Conservation (phyloP, 1,139 yeast genomes). For the Waltiozyma sp. region DNA sequence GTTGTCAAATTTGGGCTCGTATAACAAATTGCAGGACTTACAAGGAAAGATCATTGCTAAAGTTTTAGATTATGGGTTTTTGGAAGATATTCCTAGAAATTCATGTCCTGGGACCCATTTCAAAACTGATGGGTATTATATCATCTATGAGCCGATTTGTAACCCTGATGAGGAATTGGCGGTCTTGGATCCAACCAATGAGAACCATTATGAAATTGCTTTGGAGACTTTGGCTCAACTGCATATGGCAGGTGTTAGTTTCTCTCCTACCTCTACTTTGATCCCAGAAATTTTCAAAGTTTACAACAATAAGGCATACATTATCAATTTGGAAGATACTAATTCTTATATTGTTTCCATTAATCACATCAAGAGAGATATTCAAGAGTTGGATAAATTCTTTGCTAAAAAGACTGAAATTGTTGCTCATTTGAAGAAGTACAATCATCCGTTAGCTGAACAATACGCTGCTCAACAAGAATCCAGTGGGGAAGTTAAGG, state of each 20-base stretch:
- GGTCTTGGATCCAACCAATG: conserved; percentile 7
- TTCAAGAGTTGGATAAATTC: conserved; percentile 6
- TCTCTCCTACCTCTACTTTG: conserved; percentile 9
- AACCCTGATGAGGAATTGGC: conserved; percentile 5
- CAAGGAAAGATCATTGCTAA: conserved; percentile 16
- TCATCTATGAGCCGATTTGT: conserved; percentile 15
- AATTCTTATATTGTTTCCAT: conserved; percentile 1
- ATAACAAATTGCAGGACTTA: conserved; percentile 7
- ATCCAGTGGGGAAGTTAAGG: not conserved
- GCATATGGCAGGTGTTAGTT: conserved; percentile 13
- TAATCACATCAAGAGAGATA: conserved; percentile 7
- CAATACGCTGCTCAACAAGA: not conserved
- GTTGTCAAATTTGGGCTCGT: conserved; percentile 14
- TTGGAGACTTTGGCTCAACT: conserved; percentile 10
- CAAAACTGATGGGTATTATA: conserved; percentile 18
- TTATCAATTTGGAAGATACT: conserved; percentile 16
- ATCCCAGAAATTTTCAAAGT: conserved; percentile 11
- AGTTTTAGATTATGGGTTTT: conserved; percentile 15
- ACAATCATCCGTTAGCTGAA: not conserved
- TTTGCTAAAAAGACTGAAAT: conserved; percentile 5
- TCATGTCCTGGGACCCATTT: conserved; percentile 9
- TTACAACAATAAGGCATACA: conserved; percentile 10
- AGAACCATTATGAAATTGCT: conserved; percentile 9
- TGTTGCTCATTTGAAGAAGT: not conserved
- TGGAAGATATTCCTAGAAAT: conserved; percentile 15